A percentile compares a stretch with the other conserved stretches of the same genome.
Conservation (phyloP, 2,329 filamentous ascomycete genomes). For the Chaetomiaceae sp. region DNA sequence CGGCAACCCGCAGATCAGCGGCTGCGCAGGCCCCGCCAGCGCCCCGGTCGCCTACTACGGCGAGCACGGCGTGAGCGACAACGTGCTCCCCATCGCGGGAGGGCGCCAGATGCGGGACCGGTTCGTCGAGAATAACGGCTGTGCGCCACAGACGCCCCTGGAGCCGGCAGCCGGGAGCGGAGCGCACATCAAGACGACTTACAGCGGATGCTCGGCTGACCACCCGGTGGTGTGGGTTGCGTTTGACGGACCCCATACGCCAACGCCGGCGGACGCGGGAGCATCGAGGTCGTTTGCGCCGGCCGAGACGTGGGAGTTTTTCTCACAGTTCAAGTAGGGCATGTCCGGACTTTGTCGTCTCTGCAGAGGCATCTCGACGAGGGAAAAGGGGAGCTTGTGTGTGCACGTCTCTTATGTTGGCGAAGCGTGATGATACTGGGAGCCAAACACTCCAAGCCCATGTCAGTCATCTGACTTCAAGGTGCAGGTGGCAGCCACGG, state of each 20-base stretch:
- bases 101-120: conserved; percentile 18
- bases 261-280: not conserved
- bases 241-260: not conserved
- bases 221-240: not conserved
- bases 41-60: conserved; percentile 18
- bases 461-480: too few species aligned
- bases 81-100: conserved; percentile 6
- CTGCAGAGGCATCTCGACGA: too few species aligned
- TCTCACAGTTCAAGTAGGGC: not conserved
- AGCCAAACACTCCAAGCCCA: too few species aligned
- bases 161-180: not conserved
- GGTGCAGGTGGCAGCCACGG: too few species aligned
- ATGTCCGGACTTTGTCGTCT: too few species aligned
- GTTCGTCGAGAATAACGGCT: conserved; percentile 17
- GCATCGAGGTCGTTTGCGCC: not conserved
- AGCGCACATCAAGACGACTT: not conserved
- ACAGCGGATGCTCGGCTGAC: not conserved
- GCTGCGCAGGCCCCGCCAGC: conserved; percentile 15
- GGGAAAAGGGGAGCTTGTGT: too few species aligned
- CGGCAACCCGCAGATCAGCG: conserved; percentile 5
- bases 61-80: conserved; percentile 16
- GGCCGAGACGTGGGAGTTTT: not conserved
- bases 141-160: not conserved
- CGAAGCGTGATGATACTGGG: too few species aligned
- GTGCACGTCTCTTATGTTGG: too few species aligned